These are phyloP conservation scores for Phytophthora hybrid DNA, from an alignment of 352 stramenopile species.

Conservation along the genomic window DNA sequence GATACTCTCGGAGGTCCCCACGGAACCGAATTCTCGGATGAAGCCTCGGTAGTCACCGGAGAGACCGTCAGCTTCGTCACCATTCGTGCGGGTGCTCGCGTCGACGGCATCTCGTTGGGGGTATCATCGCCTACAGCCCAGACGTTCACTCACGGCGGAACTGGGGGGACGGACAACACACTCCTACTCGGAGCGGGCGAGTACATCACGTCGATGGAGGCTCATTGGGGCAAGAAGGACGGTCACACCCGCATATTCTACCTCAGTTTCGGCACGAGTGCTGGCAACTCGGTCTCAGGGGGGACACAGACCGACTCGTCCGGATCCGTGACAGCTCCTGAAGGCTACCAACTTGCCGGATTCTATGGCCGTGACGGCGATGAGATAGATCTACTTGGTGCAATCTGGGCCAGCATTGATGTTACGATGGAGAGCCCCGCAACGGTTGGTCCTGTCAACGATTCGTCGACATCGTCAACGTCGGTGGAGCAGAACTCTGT, in stretches of 20 bases:
- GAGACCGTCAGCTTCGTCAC: constrained; percentile 10
- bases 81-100: constrained; percentile 11
- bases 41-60: constrained; percentile 12
- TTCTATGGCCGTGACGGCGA: constrained; percentile 12
- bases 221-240: constrained; percentile 16
- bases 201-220: constrained; percentile 13
- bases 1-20: constrained; percentile 20
- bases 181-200: constrained; percentile 6
- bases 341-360: constrained; percentile 4
- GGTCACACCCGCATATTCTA: constrained; percentile 12
- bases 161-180: constrained; percentile 8
- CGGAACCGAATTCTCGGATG: constrained; percentile 10
- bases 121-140: constrained; percentile 8
- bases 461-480: neutral
- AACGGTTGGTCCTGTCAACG: neutral
- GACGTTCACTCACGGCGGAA: constrained; percentile 10
- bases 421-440: neutral
- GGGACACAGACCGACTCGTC: constrained; percentile 8
- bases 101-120: constrained; percentile 10
- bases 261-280: constrained; percentile 8
- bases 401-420: constrained; percentile 6
- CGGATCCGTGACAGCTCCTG: constrained; percentile 8
- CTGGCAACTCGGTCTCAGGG: constrained; percentile 7
- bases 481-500: constrained; percentile 2
- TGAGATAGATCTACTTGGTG: constrained; percentile 8